Evolutionary conservation across 2,329 filamentous ascomycete genomes (phyloP).

Genomic region (Talaromyces sp.): DNA sequence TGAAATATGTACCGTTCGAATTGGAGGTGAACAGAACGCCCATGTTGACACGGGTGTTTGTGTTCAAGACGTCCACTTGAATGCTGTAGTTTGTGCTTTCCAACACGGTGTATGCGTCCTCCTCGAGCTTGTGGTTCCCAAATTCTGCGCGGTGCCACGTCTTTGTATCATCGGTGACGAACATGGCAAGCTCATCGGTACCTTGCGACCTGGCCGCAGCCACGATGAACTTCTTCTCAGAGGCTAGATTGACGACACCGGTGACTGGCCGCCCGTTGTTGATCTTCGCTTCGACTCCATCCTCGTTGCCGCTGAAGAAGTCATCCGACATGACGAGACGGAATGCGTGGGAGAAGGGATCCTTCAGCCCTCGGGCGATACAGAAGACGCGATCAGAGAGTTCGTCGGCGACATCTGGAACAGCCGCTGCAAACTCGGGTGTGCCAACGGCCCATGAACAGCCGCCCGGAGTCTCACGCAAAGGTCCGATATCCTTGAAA

Average conservation of each 20-base stretch:
- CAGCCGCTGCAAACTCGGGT: constrained; percentile 54
- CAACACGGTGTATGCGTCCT: constrained; percentile 83
- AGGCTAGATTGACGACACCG: constrained; percentile 75
- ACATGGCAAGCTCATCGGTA: constrained; percentile 88
- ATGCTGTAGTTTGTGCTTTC: constrained; percentile 98
- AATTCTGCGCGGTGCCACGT: constrained; percentile 93
- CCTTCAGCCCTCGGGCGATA: constrained; percentile 68
- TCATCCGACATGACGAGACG: constrained; percentile 75
- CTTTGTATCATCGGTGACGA: constrained; percentile 75
- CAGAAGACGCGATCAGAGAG: constrained; percentile 73
- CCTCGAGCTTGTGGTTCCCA: constrained; percentile 75
- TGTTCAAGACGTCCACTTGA: constrained; percentile 86
- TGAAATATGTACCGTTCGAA: constrained; percentile 95
- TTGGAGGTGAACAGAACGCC: constrained; percentile 93
- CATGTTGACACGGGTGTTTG: constrained; percentile 59
- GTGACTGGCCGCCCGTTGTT: constrained; percentile 67
- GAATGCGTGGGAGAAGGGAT: constrained; percentile 66
- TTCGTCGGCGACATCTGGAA: constrained; percentile 53
- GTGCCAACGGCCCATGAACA: constrained; percentile 86
- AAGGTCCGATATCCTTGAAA: constrained; percentile 63
- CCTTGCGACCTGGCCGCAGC: constrained; percentile 73
- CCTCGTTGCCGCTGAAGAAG: constrained; percentile 63
- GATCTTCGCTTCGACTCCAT: constrained; percentile 65
- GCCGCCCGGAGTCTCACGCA: constrained; percentile 65
- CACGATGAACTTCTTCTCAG: constrained; percentile 81